A percentile compares a stretch with the other conserved stretches of the same genome.
These are phyloP conservation scores for Kwoniella mangroviensis DNA, from an alignment of 768 basidiomycete genomes.

Conservation along the genomic window DNA sequence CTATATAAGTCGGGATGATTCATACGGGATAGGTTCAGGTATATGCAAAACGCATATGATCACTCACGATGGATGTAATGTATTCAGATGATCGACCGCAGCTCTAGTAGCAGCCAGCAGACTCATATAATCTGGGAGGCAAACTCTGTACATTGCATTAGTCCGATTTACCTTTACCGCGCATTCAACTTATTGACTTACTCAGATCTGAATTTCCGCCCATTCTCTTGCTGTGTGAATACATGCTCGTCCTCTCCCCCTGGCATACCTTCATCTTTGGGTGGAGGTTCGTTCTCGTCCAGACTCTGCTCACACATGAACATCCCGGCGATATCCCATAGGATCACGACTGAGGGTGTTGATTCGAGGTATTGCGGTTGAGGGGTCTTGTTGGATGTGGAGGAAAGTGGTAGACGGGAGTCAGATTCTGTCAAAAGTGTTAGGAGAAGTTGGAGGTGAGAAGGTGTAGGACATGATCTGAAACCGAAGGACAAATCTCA, in stretches of 20 bases:
- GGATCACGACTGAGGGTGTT: slow-evolving; percentile 38
- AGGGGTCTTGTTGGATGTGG: background rate
- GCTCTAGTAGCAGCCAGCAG: slow-evolving; percentile 32
- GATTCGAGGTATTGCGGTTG: slow-evolving; percentile 13
- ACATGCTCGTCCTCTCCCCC: slow-evolving; percentile 4
- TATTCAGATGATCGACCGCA: slow-evolving; percentile 34
- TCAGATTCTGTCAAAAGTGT: slow-evolving; percentile 30
- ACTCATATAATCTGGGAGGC: slow-evolving; percentile 42
- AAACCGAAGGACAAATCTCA: background rate
- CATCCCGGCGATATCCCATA: slow-evolving; percentile 43
- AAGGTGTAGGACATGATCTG: slow-evolving; percentile 42
- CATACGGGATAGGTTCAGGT: background rate
- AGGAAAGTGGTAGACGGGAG: background rate
- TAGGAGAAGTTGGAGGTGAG: slow-evolving; percentile 38
- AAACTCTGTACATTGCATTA: slow-evolving; percentile 22
- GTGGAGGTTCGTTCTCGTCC: slow-evolving; percentile 38
- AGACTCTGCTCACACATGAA: slow-evolving; percentile 37
- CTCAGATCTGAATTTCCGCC: slow-evolving; percentile 19
- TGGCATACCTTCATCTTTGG: slow-evolving; percentile 2
- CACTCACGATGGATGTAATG: slow-evolving; percentile 27
- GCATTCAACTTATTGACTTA: background rate
- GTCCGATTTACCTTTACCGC: background rate
- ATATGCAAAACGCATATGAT: background rate
- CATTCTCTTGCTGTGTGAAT: background rate
- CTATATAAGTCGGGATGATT: background rate